A percentile compares a stretch with the other conserved stretches of the same genome.
These are phyloP conservation scores for Asterophora lycoperdoides DNA, from an alignment of 768 basidiomycete genomes.

Conservation along the genomic window DNA sequence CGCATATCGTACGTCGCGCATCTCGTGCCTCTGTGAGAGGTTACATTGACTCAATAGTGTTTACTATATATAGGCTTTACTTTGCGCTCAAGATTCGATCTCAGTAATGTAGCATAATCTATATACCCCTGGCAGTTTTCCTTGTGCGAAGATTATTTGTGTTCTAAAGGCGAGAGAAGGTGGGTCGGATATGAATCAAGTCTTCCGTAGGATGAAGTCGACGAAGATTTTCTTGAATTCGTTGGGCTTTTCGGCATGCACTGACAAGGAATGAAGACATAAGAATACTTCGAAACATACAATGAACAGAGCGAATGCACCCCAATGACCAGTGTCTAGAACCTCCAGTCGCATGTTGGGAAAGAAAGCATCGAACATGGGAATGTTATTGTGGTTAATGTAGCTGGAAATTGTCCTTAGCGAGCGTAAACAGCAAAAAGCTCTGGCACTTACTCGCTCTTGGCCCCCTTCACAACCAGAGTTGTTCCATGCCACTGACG, in stretches of 20 bases:
- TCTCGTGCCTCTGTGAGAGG: constrained; percentile 1
- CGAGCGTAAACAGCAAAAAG: background rate
- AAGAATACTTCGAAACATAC: too few relatives aligned
- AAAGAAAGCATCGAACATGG: constrained; percentile 59
- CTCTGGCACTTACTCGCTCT: constrained; percentile 48
- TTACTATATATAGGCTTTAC: constrained; percentile 8
- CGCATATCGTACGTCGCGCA: constrained; percentile 39
- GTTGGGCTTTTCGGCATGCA: constrained; percentile 71
- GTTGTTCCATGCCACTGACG: constrained; percentile 48
- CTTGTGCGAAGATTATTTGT: background rate
- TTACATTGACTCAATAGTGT: background rate
- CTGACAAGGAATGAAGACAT: constrained; percentile 27
- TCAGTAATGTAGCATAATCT: background rate
- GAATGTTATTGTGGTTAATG: constrained; percentile 63
- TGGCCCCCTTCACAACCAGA: constrained; percentile 69
- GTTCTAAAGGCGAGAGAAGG: background rate
- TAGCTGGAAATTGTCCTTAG: constrained; percentile 39
- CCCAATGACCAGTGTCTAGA: constrained; percentile 80
- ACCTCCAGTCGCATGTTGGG: constrained; percentile 56
- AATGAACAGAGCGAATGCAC: constrained; percentile 28
- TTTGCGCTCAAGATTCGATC: constrained; percentile 12
- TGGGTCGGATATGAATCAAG: background rate
- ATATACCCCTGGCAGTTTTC: background rate
- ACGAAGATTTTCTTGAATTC: constrained; percentile 40
- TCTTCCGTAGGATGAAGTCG: constrained; percentile 15